These are phyloP conservation scores for Penicillium paxilli DNA, from an alignment of 495 filamentous ascomycete genomes.

Conservation along the genomic window DNA sequence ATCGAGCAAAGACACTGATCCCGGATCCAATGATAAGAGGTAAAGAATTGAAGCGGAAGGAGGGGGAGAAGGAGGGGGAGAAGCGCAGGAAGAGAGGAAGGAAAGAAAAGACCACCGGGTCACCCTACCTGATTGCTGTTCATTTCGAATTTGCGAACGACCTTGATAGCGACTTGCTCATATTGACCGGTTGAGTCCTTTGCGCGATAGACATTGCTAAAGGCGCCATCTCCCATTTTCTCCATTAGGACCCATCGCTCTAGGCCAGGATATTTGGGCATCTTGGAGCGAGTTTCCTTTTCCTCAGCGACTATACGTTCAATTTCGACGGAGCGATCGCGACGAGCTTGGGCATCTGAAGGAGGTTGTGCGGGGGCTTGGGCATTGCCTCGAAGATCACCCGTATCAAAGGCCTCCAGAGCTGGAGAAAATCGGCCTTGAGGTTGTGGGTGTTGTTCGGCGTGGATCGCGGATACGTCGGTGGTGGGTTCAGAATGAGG, in stretches of 20 bases:
- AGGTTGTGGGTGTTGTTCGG: constrained; percentile 59
- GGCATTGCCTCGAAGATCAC: constrained; percentile 48
- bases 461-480: constrained; percentile 65
- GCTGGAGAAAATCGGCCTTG: constrained; percentile 49
- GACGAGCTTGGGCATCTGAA: constrained; percentile 45
- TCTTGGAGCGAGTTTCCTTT: constrained; percentile 75
- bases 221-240: constrained; percentile 99
- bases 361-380: constrained; percentile 60
- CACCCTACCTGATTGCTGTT: constrained; percentile 87
- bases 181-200: constrained; percentile 66
- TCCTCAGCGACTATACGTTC: constrained; percentile 90
- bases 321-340: constrained; percentile 55
- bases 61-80: constrained; percentile 19
- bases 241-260: constrained; percentile 88
- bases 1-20: constrained; percentile 3
- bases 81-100: constrained; percentile 17
- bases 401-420: constrained; percentile 55
- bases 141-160: constrained; percentile 98
- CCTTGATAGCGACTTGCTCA: constrained; percentile 93
- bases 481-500: constrained; percentile 66
- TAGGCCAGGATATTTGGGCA: constrained; percentile 88
- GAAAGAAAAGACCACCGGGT: constrained; percentile 16
- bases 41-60: constrained; percentile 9
- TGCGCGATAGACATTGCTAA: constrained; percentile 97
- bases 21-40: neutral